phyloP scores from a whole-genome alignment of 371 early-diverging fungal genomes.

The Chytridium lagenaria region DNA sequence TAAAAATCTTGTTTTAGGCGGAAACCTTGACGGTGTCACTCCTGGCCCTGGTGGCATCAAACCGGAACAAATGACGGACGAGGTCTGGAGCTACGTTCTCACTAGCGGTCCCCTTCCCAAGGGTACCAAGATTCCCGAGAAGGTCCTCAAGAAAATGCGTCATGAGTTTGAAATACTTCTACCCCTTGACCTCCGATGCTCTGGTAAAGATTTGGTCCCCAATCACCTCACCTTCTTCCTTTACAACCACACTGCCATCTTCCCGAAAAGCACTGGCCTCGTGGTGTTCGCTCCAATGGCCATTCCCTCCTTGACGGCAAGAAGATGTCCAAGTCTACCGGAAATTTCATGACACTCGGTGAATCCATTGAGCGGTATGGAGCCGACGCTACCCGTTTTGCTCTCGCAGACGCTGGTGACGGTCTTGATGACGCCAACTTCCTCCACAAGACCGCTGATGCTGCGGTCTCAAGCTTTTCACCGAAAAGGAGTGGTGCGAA shows the following conservation, averaged over 20 bases:
- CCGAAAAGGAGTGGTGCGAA: slow-evolving; percentile 90
- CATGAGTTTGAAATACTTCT: slow-evolving; percentile 98
- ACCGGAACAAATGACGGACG: slow-evolving; percentile 89
- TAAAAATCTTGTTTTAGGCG: slow-evolving; percentile 32
- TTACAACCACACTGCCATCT: slow-evolving; percentile 98
- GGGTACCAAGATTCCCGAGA: slow-evolving; percentile 64
- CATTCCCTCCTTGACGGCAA: slow-evolving; percentile 96
- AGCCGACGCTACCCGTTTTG: slow-evolving; percentile 97
- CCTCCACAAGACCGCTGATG: slow-evolving; percentile 95
- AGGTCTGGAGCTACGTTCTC: slow-evolving; percentile 96
- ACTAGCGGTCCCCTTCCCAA: slow-evolving; percentile 71
- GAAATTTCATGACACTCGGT: slow-evolving; percentile 96
- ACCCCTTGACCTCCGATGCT: slow-evolving; percentile 97
- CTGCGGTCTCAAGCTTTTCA: slow-evolving; percentile 92
- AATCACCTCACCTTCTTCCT: slow-evolving; percentile 99
- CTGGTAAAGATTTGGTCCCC: slow-evolving; percentile 98
- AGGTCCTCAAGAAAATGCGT: slow-evolving; percentile 72
- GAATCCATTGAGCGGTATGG: slow-evolving; percentile 92
- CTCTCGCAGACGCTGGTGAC: slow-evolving; percentile 96
- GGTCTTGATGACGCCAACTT: slow-evolving; percentile 99
- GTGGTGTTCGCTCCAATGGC: slow-evolving; percentile 94
- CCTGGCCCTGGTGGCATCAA: slow-evolving; percentile 85
- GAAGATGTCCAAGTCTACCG: slow-evolving; percentile 99
- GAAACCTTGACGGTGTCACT: slow-evolving; percentile 82
- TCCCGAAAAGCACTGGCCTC: slow-evolving; percentile 96